phyloP scores from a whole-genome alignment of 768 basidiomycete genomes.

The Floccularia luteovirens region DNA sequence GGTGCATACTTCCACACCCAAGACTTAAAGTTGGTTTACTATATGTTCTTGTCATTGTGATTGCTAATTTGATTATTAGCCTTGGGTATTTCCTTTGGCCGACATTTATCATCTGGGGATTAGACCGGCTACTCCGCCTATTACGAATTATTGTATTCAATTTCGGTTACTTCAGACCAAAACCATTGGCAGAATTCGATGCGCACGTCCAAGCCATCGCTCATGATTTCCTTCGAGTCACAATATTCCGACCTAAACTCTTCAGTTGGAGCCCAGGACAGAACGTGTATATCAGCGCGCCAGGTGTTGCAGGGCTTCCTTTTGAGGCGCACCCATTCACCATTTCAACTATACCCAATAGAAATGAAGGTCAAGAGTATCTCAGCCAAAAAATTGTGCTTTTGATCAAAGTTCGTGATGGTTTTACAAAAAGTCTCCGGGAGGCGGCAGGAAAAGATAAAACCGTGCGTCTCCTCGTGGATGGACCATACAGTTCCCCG shows the following conservation, averaged over 20 bases:
- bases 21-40: conserved; percentile 16
- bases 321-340: conserved; percentile 59
- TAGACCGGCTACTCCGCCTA: conserved; percentile 45
- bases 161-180: conserved; percentile 25
- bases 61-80: conserved; percentile 9
- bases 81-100: conserved; percentile 35
- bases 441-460: conserved; percentile 15
- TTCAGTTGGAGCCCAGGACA: conserved; percentile 48
- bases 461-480: conserved; percentile 34
- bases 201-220: conserved; percentile 10
- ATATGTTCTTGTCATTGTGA: neutral
- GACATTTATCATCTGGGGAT: conserved; percentile 41
- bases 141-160: conserved; percentile 36
- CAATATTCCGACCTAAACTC: conserved; percentile 27
- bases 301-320: conserved; percentile 31
- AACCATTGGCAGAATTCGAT: conserved; percentile 6
- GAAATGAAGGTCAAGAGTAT: conserved; percentile 3
- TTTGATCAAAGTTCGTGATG: conserved; percentile 48
- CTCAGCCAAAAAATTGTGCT: conserved; percentile 38
- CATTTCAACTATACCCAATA: conserved; percentile 32
- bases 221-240: conserved; percentile 32
- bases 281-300: conserved; percentile 42
- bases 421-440: conserved; percentile 47
- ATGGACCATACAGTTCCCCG: conserved; percentile 39
- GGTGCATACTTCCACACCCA: conserved; percentile 32